phyloP scores from a whole-genome alignment of 1,284 basidiomycete species.

The Cryptococcus amylolentus region DNA sequence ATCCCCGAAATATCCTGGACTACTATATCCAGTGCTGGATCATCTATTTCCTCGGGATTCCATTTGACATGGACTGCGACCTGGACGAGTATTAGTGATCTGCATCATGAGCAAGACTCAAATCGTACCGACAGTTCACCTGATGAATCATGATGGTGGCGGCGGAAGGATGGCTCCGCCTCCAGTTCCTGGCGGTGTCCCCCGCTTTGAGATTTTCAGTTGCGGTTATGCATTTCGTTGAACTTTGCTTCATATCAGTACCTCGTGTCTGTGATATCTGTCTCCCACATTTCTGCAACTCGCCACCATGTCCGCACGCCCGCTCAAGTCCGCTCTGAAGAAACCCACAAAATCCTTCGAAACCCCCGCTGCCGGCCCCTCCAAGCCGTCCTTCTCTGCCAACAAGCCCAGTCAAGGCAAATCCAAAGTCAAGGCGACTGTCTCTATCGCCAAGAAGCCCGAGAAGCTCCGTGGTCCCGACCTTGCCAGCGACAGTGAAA shows the following conservation, averaged over 20 bases:
- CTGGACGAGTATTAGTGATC: too few species aligned
- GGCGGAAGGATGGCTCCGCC: background rate
- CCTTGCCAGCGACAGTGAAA: constrained; percentile 10
- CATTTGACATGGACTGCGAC: too few species aligned
- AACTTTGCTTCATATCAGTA: background rate
- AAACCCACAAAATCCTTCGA: background rate
- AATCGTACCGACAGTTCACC: too few species aligned
- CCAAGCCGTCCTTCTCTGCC: background rate
- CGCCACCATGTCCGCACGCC: background rate
- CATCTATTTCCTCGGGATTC: too few species aligned
- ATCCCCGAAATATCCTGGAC: too few species aligned
- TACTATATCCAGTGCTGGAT: too few species aligned
- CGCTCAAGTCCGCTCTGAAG: constrained; percentile 3
- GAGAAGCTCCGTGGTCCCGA: constrained; percentile 3
- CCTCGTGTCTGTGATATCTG: background rate
- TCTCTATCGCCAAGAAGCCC: constrained; percentile 12
- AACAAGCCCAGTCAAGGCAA: constrained; percentile 3
- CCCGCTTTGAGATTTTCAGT: background rate
- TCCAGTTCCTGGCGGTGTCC: background rate
- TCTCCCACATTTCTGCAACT: background rate
- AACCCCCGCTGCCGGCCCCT: background rate
- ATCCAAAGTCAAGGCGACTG: constrained; percentile 10
- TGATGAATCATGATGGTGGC: too few species aligned
- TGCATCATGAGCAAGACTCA: too few species aligned
- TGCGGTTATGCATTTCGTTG: background rate